Evolutionary conservation across 805 yeast genomes (phyloP), one percentile per base, ranked within the genome.

Genomic region (Cyberlindnera nakhonratchasimensis): DNA sequence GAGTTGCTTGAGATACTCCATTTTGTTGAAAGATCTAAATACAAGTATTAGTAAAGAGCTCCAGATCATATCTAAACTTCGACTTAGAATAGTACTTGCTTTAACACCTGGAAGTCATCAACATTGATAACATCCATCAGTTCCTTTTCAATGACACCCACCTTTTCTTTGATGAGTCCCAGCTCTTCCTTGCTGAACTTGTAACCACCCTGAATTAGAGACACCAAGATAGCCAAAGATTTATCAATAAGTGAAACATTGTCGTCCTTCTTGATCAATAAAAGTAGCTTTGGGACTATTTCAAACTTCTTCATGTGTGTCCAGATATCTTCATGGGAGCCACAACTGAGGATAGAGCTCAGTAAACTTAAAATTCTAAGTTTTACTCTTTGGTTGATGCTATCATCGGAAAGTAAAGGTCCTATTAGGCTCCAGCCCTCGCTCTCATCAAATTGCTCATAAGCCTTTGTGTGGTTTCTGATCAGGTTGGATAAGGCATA

Each of bases 401-500:
- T 29, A 1, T 40, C 32, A 12, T 48, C 51, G 16, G 45, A 33
- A 20, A 62, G 48, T 3, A 60, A 50, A 11, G 62, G 62, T 0
- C 70, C 61, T 14, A 82, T 56, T 13, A 75, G 53, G 5, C 67
- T 65, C 83, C 95, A 83, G 8, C 97, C 97, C 14, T 74, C 60
- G 5, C 61, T 51, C 23, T 67, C 59, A 30, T 68, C 75, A 54
- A 93, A 91, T 46, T 67, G 58, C 5, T 66, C 63, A 44, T 78
- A 79, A 3, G 80, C 82, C 0, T 64, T 65, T 21, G 66, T 63
- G 56, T 79, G 81, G 64, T 91, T 90, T 57, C 95, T 77, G 6
- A 88, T 63, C 12, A 81, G 68, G 29, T 82, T 79, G 1, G 95
- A 76, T 14, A 91, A 63, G 0, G 97, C 96, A 58, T 85, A 86